phyloP scores from a whole-genome alignment of 2,329 filamentous ascomycete species.

The Trichoderma gracile region DNA sequence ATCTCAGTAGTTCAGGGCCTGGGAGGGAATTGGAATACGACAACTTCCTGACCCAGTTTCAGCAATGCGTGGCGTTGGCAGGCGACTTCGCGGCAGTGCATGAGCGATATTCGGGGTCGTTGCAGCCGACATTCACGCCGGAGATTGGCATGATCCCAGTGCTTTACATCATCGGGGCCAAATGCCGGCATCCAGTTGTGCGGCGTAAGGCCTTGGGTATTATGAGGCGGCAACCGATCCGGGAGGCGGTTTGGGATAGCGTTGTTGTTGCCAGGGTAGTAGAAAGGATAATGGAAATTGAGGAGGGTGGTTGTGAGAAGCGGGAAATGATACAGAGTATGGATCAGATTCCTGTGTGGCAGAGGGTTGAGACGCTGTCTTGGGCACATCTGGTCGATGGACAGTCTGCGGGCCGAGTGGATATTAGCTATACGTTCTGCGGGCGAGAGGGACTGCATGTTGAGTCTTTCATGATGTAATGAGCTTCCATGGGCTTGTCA shows the following conservation, averaged over 20 bases:
- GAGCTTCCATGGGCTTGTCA: no score
- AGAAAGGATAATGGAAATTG: constrained; percentile 1
- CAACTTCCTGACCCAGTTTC: constrained; percentile 3
- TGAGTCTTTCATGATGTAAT: constrained; percentile 1
- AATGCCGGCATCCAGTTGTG: constrained; percentile 4
- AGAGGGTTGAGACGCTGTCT: constrained; percentile 5
- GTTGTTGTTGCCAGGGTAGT: neutral
- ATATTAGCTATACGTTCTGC: constrained; percentile 6
- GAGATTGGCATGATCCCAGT: neutral
- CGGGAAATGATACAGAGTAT: neutral
- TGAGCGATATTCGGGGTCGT: neutral
- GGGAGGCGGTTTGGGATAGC: constrained; percentile 14
- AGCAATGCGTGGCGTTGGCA: neutral
- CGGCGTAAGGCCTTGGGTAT: neutral
- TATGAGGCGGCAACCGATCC: neutral
- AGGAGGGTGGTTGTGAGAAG: neutral
- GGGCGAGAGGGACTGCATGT: neutral
- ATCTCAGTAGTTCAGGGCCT: neutral
- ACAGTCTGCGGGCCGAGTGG: neutral
- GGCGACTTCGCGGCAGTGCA: neutral
- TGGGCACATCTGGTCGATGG: neutral
- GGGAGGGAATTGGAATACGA: constrained; percentile 12
- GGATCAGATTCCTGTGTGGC: constrained; percentile 1
- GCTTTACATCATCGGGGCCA: constrained; percentile 10
- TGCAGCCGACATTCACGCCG: constrained; percentile 8